These are phyloP conservation scores for Chaetomium fimeti DNA, from an alignment of 495 filamentous ascomycete species.

Conservation along the genomic window DNA sequence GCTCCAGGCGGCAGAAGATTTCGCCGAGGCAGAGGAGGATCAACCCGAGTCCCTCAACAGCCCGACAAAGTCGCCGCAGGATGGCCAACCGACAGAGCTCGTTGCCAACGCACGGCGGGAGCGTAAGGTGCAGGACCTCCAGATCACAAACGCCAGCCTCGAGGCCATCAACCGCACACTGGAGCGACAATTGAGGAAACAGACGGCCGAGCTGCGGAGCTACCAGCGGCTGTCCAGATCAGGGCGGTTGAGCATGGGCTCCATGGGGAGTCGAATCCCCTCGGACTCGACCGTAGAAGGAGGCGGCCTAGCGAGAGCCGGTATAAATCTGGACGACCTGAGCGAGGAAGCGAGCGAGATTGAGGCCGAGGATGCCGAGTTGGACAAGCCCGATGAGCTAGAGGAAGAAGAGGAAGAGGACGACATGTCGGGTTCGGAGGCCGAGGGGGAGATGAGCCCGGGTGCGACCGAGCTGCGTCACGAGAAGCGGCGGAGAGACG, in stretches of 20 bases:
- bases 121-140: slow-evolving; percentile 93
- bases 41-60: slow-evolving; percentile 46
- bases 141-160: slow-evolving; percentile 95
- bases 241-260: slow-evolving; percentile 60
- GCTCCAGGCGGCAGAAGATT: slow-evolving; percentile 52
- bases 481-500: slow-evolving; percentile 59
- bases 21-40: slow-evolving; percentile 35
- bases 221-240: slow-evolving; percentile 78
- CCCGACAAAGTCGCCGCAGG: slow-evolving; percentile 51
- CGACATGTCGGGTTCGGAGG: slow-evolving; percentile 42
- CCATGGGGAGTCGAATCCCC: slow-evolving; percentile 29
- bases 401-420: slow-evolving; percentile 37
- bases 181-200: slow-evolving; percentile 86
- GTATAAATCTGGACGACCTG: slow-evolving; percentile 49
- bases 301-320: slow-evolving; percentile 31
- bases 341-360: slow-evolving; percentile 49
- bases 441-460: slow-evolving; percentile 50
- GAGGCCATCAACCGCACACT: slow-evolving; percentile 95
- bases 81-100: slow-evolving; percentile 60
- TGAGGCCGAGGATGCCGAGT: slow-evolving; percentile 43
- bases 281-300: slow-evolving; percentile 36
- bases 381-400: slow-evolving; percentile 33
- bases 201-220: slow-evolving; percentile 81
- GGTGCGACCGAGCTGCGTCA: slow-evolving; percentile 44
- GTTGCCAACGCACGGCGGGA: slow-evolving; percentile 85